Conservation (phyloP, 495 filamentous ascomycete genomes). For the Trichocladium antarcticum region DNA sequence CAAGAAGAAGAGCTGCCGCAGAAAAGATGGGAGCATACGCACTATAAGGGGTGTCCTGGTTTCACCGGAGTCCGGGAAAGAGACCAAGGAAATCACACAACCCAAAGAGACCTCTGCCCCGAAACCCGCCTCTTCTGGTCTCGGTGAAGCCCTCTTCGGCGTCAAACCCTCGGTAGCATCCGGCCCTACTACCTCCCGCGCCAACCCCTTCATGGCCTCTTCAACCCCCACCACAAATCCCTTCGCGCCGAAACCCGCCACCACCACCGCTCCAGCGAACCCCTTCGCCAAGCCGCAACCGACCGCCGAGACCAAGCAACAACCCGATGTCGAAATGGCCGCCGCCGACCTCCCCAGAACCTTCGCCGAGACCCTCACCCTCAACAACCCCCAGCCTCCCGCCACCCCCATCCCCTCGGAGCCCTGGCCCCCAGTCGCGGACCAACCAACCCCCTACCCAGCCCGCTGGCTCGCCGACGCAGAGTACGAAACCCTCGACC, state of each 20-base stretch:
- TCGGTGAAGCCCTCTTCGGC: conserved; percentile 49
- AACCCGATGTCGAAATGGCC: conserved; percentile 17
- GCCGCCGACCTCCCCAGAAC: conserved; percentile 48
- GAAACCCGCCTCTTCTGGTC: conserved; percentile 16
- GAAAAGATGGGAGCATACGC: conserved; percentile 69
- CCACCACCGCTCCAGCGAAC: conserved; percentile 14
- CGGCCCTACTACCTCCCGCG: conserved; percentile 18
- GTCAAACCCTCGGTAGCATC: conserved; percentile 27
- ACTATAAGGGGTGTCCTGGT: conserved; percentile 55
- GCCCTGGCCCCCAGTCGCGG: conserved; percentile 62
- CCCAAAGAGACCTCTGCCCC: conserved; percentile 7
- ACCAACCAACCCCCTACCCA: conserved; percentile 60
- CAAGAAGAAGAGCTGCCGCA: conserved; percentile 63
- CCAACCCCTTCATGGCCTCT: conserved; percentile 41
- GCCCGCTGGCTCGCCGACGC: conserved; percentile 70
- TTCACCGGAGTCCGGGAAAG: conserved; percentile 22
- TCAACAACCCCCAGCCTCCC: conserved; percentile 32
- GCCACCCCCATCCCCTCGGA: conserved; percentile 40
- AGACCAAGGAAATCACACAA: conserved; percentile 7
- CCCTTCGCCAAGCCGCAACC: conserved; percentile 23
- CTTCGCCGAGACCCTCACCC: conserved; percentile 51
- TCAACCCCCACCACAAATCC: conserved; percentile 23
- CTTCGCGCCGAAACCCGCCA: conserved; percentile 24
- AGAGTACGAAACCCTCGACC: conserved; percentile 77
- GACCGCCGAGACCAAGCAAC: conserved; percentile 4